A percentile compares a stretch with the other conserved stretches of the same genome.
Evolutionary conservation across 768 basidiomycete species (phyloP).

Genomic region (Psilocybe subaeruginosa): DNA sequence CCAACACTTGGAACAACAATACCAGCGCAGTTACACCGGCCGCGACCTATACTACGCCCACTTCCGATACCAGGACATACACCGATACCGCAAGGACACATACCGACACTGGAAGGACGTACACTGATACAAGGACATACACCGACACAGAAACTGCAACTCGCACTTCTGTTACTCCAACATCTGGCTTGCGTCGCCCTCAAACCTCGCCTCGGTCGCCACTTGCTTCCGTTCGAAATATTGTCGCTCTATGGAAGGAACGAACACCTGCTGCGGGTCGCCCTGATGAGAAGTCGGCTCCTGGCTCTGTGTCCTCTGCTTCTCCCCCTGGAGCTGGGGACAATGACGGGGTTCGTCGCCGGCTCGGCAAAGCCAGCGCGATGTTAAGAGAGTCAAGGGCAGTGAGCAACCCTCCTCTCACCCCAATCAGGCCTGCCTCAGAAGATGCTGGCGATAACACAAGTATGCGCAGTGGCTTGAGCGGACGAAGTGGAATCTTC

Average conservation of each 20-base stretch:
- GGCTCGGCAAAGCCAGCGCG: slow-evolving; percentile 40
- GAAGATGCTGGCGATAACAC: slow-evolving; percentile 25
- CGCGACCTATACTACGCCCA: slow-evolving; percentile 33
- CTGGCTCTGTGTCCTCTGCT: slow-evolving; percentile 38
- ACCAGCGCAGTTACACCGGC: slow-evolving; percentile 36
- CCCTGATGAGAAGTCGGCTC: slow-evolving; percentile 36
- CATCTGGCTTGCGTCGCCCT: slow-evolving; percentile 61
- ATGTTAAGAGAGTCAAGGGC: slow-evolving; percentile 35
- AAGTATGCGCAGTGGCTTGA: slow-evolving; percentile 35
- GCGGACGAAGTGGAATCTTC: slow-evolving; percentile 32
- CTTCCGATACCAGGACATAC: slow-evolving; percentile 31
- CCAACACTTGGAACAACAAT: slow-evolving; percentile 28
- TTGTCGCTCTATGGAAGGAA: slow-evolving; percentile 82
- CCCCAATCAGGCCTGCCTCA: slow-evolving; percentile 26
- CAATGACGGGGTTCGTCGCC: slow-evolving; percentile 53
- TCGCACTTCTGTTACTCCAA: slow-evolving; percentile 45
- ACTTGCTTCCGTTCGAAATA: slow-evolving; percentile 73
- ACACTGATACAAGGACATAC: neutral
- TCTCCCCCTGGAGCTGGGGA: slow-evolving; percentile 48
- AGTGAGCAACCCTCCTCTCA: slow-evolving; percentile 22
- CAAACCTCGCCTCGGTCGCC: slow-evolving; percentile 73
- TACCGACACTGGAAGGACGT: slow-evolving; percentile 14
- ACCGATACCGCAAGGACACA: slow-evolving; percentile 15
- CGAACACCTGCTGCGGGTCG: slow-evolving; percentile 58
- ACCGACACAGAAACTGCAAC: slow-evolving; percentile 41